Evolutionary conservation across 2,329 filamentous ascomycete genomes (phyloP).

Genomic region (Ophiostoma perfectum): DNA sequence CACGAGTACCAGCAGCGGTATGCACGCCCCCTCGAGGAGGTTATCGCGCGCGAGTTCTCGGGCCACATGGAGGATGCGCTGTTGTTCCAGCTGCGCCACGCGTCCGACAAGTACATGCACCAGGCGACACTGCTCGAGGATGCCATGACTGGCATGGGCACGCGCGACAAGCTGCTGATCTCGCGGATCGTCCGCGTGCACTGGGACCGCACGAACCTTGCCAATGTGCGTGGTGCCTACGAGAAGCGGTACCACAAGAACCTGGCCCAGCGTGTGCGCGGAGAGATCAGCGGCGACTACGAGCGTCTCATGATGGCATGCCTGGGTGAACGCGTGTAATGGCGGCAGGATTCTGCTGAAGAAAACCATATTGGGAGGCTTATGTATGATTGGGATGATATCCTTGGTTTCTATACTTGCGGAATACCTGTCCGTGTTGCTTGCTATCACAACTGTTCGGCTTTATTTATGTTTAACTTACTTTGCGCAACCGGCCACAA

Average conservation of each 20-base stretch:
- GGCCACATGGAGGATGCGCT: constrained; percentile 90
- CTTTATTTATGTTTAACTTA: not conserved
- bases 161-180: constrained; percentile 76
- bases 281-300: constrained; percentile 84
- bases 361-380: not conserved
- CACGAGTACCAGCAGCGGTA: constrained; percentile 69
- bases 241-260: constrained; percentile 62
- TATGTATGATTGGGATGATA: constrained; percentile 2
- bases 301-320: constrained; percentile 69
- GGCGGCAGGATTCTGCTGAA: not conserved
- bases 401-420: not conserved
- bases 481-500: not conserved
- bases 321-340: constrained; percentile 42
- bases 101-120: constrained; percentile 73
- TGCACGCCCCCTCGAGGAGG: constrained; percentile 61
- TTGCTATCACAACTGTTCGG: not conserved
- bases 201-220: constrained; percentile 72
- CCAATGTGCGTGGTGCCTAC: constrained; percentile 74
- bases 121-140: constrained; percentile 80
- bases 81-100: constrained; percentile 70
- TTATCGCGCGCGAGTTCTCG: constrained; percentile 76
- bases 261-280: constrained; percentile 63
- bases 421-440: not conserved
- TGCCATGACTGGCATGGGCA: constrained; percentile 79
- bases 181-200: constrained; percentile 73